A percentile compares a stretch with the other conserved stretches of the same genome.
phyloP scores from a whole-genome alignment of 306 rosid species.

The cucumber (Cucumis sativus) region Cucumber_9930_V3 NC_026658.2:25054501-25055000 shows the following conservation, averaged over 20 bases:
- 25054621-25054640: neutral
- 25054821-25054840: neutral
- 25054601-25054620: neutral
- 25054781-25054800: neutral
- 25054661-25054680: neutral
- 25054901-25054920: neutral
- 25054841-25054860: neutral
- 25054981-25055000: constrained; percentile 8
- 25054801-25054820: neutral
- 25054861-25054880: neutral
- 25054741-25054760: constrained; percentile 4
- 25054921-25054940: neutral
- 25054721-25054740: neutral
- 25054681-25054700: neutral
- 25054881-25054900: constrained; percentile 18
- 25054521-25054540: neutral
- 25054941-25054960: constrained; percentile 7
- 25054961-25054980: constrained; percentile 4
- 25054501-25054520: neutral
- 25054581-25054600: neutral
- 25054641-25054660: neutral
- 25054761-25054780: neutral
- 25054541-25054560: neutral
- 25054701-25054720: constrained; percentile 1
- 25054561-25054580: neutral